Conservation (phyloP, 306 rosid genomes). For the Astragalus membranaceus region DNA sequence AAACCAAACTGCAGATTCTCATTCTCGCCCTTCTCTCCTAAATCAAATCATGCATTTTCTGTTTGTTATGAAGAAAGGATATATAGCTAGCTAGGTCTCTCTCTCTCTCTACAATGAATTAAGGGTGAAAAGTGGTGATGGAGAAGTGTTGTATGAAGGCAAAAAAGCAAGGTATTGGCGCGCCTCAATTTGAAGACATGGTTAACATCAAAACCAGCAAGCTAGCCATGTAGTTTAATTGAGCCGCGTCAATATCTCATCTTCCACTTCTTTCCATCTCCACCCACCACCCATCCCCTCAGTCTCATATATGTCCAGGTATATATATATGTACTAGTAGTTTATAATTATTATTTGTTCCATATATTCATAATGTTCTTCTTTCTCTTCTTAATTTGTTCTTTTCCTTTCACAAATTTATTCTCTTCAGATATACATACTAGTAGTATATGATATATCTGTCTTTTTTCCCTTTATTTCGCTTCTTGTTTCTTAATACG, state of each 20-base stretch:
- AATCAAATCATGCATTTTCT: too few relatives aligned
- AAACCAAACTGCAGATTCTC: neutral
- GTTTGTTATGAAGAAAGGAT: neutral
- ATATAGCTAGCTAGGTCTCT: neutral
- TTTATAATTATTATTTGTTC: neutral
- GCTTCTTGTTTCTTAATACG: neutral
- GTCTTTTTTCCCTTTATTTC: neutral
- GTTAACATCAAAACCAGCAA: conserved; percentile 21
- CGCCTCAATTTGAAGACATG: conserved; percentile 71
- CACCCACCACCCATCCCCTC: too few relatives aligned
- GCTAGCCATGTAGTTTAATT: conserved; percentile 47
- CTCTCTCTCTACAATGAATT: neutral
- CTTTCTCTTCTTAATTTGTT: neutral
- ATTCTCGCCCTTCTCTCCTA: neutral
- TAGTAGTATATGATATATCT: neutral
- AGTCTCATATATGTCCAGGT: too few relatives aligned
- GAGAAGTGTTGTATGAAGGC: conserved; percentile 25
- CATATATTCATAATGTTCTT: neutral
- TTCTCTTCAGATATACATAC: neutral
- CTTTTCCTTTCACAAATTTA: neutral
- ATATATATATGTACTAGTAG: too few relatives aligned
- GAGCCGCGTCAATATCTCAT: conserved; percentile 98
- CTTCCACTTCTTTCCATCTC: conserved; percentile 32
- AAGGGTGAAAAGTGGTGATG: conserved; percentile 10
- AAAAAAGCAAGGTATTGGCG: conserved; percentile 54